Evolutionary conservation across 225 moss, liverwort and hornwort genomes (phyloP).

Genomic region (Pseudisothecium myosuroides): DNA sequence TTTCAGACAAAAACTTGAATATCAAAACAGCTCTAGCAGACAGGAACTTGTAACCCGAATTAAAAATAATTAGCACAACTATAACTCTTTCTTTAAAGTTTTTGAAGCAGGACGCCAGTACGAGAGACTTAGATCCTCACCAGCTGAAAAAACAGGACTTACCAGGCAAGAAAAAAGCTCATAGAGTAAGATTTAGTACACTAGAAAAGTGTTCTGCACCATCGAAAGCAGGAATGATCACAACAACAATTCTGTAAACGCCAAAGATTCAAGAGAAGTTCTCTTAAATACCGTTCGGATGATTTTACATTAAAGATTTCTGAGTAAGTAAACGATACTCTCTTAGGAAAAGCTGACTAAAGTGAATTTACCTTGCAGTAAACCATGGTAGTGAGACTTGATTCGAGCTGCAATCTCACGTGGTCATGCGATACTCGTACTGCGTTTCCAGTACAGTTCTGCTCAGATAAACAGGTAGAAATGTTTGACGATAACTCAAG

Average conservation of each 20-base stretch:
- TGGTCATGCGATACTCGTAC: constrained; percentile 44
- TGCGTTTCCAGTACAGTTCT: constrained; percentile 76
- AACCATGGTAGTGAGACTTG: constrained; percentile 77
- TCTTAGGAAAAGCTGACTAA: not conserved
- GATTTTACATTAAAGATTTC: not conserved
- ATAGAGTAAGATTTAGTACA: not conserved
- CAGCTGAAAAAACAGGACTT: not conserved
- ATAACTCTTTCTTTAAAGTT: not conserved
- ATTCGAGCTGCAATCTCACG: constrained; percentile 57
- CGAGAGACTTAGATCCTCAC: not conserved
- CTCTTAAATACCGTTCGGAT: not conserved
- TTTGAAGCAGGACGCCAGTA: not conserved
- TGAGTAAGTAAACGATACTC: not conserved
- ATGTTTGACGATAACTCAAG: not conserved
- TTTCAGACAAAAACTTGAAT: not conserved
- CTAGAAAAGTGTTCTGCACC: not conserved
- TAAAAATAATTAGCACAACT: not conserved
- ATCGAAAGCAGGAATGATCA: not conserved
- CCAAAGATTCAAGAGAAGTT: not conserved
- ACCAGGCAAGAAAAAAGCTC: not conserved
- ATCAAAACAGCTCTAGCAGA: not conserved
- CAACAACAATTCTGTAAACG: not conserved
- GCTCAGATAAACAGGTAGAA: constrained; percentile 3
- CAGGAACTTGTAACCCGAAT: not conserved
- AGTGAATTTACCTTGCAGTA: constrained; percentile 64